phyloP scores from a whole-genome alignment of 2,329 filamentous ascomycete genomes.

The Lasiodiplodia theobromae region DNA sequence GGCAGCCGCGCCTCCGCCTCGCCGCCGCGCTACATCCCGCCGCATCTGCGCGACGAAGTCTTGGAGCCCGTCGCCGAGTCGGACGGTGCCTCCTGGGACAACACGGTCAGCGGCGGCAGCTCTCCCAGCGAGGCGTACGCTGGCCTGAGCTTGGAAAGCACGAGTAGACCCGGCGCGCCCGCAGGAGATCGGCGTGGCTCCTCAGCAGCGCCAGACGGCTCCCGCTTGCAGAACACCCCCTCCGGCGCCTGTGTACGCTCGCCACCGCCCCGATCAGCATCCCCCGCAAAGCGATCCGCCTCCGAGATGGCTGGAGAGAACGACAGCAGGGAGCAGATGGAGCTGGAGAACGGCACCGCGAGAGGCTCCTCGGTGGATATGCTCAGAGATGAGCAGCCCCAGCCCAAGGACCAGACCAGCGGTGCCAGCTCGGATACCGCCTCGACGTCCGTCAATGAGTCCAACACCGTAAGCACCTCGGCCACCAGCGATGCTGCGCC shows the following conservation, averaged over 20 bases:
- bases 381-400: constrained; percentile 39
- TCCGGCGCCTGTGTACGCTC: constrained; percentile 29
- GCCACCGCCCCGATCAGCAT: constrained; percentile 53
- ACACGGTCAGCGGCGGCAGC: constrained; percentile 48
- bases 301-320: constrained; percentile 59
- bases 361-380: constrained; percentile 55
- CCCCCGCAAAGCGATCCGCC: constrained; percentile 63
- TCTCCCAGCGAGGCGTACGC: constrained; percentile 63
- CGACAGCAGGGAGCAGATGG: constrained; percentile 41
- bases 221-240: constrained; percentile 24
- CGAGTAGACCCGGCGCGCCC: constrained; percentile 36
- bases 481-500: constrained; percentile 28
- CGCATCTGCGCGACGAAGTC: constrained; percentile 63
- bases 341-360: constrained; percentile 43
- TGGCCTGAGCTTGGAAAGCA: constrained; percentile 56
- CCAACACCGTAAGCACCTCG: constrained; percentile 28
- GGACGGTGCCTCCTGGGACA: constrained; percentile 40
- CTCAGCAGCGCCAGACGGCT: constrained; percentile 32
- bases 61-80: constrained; percentile 44
- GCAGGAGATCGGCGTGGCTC: constrained; percentile 38
- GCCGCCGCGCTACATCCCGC: constrained; percentile 60
- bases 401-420: constrained; percentile 37
- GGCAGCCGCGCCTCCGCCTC: constrained; percentile 40
- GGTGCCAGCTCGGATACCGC: constrained; percentile 40
- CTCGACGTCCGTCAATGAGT: constrained; percentile 33